These are phyloP conservation scores for Novakomyces olei DNA, from an alignment of 805 yeast genomes.

Conservation along the genomic window DNA sequence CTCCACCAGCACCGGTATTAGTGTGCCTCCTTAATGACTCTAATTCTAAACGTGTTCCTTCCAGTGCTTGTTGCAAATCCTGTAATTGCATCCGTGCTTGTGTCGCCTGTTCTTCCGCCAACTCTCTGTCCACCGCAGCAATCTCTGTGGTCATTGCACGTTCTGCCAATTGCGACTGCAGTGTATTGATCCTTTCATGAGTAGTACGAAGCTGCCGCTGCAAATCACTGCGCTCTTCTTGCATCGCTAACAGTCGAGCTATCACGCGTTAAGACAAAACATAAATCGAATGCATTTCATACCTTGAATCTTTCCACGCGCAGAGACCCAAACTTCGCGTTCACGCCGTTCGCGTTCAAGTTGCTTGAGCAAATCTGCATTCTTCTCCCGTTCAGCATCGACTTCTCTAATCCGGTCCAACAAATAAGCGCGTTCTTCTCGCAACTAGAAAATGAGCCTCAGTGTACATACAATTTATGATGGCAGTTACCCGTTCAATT, in stretches of 20 bases:
- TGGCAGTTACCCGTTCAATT: no score
- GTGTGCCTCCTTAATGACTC: slow-evolving; percentile 14
- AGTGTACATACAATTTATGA: no score
- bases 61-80: slow-evolving; percentile 8
- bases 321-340: background rate
- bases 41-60: slow-evolving; percentile 12
- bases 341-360: background rate
- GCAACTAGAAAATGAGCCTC: no score
- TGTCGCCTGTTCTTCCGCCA: slow-evolving; percentile 17
- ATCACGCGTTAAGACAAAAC: no score
- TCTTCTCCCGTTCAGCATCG: no score
- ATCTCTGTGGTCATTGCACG: slow-evolving; percentile 15
- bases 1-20: slow-evolving; percentile 3
- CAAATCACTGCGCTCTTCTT: no score
- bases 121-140: slow-evolving; percentile 16
- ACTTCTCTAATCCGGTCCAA: no score
- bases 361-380: no score
- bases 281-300: no score
- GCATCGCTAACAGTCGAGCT: no score
- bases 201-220: background rate
- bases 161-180: background rate
- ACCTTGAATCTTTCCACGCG: background rate
- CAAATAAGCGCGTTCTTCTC: no score
- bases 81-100: slow-evolving; percentile 12
- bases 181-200: background rate